phyloP scores from a whole-genome alignment of 2,329 filamentous ascomycete genomes.

The Neocucurbitaria cava region DNA sequence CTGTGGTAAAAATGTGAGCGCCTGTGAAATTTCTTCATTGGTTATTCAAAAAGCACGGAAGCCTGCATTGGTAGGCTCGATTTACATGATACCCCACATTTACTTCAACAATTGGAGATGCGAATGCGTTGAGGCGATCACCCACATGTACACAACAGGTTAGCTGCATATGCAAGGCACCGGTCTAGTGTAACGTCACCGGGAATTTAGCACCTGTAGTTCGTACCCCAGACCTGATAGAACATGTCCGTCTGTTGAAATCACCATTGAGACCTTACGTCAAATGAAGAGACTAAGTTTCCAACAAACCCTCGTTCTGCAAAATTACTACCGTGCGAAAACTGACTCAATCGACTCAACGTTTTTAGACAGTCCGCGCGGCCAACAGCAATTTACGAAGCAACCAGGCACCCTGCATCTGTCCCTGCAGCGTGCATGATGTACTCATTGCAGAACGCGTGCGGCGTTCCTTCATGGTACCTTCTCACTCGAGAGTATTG shows the following conservation, averaged over 20 bases:
- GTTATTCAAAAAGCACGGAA: not conserved
- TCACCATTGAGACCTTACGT: too few species aligned
- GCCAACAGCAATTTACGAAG: too few species aligned
- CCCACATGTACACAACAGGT: not conserved
- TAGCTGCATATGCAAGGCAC: not conserved
- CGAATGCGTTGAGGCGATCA: not conserved
- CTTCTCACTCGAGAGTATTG: not conserved
- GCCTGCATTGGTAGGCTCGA: not conserved
- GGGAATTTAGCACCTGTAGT: too few species aligned
- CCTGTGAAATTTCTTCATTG: not conserved
- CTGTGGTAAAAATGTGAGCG: not conserved
- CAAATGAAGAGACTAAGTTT: too few species aligned
- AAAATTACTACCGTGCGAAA: too few species aligned
- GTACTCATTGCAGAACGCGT: not conserved
- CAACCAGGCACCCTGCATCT: not conserved
- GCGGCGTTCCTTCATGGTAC: not conserved
- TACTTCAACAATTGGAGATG: not conserved
- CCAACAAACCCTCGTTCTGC: too few species aligned
- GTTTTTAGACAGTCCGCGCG: too few species aligned
- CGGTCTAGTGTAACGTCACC: not conserved
- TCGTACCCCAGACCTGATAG: too few species aligned
- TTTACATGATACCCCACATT: slow-evolving; percentile 1
- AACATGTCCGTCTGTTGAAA: too few species aligned
- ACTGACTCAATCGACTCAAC: too few species aligned
- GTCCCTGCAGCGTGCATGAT: not conserved